Evolutionary conservation across 2,329 filamentous ascomycete species (phyloP).

Genomic region (Zymoseptoria tritici): DNA sequence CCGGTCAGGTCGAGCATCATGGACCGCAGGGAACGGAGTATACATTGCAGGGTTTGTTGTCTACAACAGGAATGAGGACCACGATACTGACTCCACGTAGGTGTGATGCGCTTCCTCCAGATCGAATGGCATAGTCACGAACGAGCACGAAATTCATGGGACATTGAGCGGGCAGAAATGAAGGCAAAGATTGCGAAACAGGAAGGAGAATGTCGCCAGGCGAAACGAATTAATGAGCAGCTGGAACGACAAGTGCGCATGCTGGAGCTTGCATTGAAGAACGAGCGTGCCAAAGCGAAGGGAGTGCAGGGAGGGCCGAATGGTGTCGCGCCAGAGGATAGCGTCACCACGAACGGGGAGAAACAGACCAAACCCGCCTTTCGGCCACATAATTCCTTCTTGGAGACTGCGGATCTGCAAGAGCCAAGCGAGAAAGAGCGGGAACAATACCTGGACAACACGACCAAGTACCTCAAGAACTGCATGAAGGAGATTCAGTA

Average conservation of each 20-base stretch:
- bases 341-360: slow-evolving; percentile 9
- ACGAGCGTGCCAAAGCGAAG: slow-evolving; percentile 62
- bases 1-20: slow-evolving; percentile 40
- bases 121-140: slow-evolving; percentile 99
- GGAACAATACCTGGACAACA: slow-evolving; percentile 55
- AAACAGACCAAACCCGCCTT: slow-evolving; percentile 28
- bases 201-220: slow-evolving; percentile 80
- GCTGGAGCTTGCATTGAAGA: slow-evolving; percentile 79
- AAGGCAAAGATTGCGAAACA: slow-evolving; percentile 91
- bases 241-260: slow-evolving; percentile 85
- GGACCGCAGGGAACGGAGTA: slow-evolving; percentile 60
- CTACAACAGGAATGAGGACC: background rate
- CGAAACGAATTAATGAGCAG: slow-evolving; percentile 81
- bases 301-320: slow-evolving; percentile 15
- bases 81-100: slow-evolving; percentile 39
- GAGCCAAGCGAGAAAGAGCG: slow-evolving; percentile 45
- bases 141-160: slow-evolving; percentile 95
- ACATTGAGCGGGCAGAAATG: slow-evolving; percentile 99
- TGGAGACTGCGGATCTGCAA: slow-evolving; percentile 40
- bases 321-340: slow-evolving; percentile 25
- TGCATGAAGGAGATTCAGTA: slow-evolving; percentile 63
- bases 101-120: slow-evolving; percentile 98
- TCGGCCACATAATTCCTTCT: slow-evolving; percentile 44
- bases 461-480: slow-evolving; percentile 55
- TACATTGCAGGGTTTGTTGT: slow-evolving; percentile 57